A percentile compares a stretch with the other conserved stretches of the same genome.
phyloP scores from a whole-genome alignment of 1,139 yeast genomes.

The Candida sojae region DNA sequence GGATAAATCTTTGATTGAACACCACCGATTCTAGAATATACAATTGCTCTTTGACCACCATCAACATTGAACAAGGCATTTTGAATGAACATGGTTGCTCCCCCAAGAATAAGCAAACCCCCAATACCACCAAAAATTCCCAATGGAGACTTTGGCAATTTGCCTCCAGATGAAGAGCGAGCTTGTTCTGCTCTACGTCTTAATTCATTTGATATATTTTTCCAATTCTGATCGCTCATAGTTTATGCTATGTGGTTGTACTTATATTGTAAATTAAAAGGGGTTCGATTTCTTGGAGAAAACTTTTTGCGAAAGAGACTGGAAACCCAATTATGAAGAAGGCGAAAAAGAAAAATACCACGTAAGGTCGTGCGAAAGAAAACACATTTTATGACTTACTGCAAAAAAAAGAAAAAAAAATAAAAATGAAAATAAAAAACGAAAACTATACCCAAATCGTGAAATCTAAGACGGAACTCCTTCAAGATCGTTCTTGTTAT shows the following conservation, averaged over 20 bases:
- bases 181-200: constrained; percentile 63
- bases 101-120: constrained; percentile 73
- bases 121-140: constrained; percentile 78
- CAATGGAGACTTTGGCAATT: constrained; percentile 51
- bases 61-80: constrained; percentile 91
- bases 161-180: constrained; percentile 21
- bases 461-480: constrained; percentile 42
- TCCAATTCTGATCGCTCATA: constrained; percentile 66
- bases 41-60: constrained; percentile 98
- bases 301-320: not conserved
- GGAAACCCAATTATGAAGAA: not conserved
- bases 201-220: constrained; percentile 62
- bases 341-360: not conserved
- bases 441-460: not conserved
- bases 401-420: not conserved
- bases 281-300: not conserved
- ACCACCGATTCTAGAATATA: constrained; percentile 87
- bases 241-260: not conserved
- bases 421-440: not conserved
- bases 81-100: constrained; percentile 65
- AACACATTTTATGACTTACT: not conserved
- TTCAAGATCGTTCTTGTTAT: constrained; percentile 41
- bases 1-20: constrained; percentile 80
- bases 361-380: not conserved
- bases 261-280: not conserved